A percentile compares a stretch with the other conserved stretches of the same genome.
These are phyloP conservation scores for Penicillium sp. DNA, from an alignment of 2,329 filamentous ascomycete species.

Conservation along the genomic window DNA sequence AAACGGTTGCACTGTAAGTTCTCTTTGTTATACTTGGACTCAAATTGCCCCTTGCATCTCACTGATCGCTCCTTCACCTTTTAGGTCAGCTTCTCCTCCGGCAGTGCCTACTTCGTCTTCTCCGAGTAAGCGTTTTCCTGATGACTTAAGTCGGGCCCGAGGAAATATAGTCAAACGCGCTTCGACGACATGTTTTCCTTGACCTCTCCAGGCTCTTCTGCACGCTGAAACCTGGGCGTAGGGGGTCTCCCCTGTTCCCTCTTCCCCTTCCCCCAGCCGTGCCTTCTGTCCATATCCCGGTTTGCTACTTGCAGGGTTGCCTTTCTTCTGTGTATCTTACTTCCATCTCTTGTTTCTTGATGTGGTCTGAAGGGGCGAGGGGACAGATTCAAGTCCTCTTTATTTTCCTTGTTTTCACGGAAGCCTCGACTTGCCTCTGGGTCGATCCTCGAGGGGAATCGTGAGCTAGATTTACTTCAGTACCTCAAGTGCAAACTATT, in stretches of 20 bases:
- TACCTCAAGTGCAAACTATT: conserved; percentile 13
- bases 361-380: conserved; percentile 26
- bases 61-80: conserved; percentile 11
- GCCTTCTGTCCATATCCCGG: conserved; percentile 30
- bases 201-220: too few relatives aligned
- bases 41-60: conserved; percentile 3
- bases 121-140: conserved; percentile 24
- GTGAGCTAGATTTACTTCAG: conserved; percentile 8
- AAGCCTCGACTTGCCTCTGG: background rate
- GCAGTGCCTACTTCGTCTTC: conserved; percentile 51
- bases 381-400: conserved; percentile 27
- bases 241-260: background rate
- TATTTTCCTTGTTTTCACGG: conserved; percentile 22
- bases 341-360: conserved; percentile 27
- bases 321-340: conserved; percentile 40
- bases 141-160: conserved; percentile 6
- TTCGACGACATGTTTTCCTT: conserved; percentile 11
- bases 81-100: conserved; percentile 51
- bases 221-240: background rate
- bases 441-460: background rate
- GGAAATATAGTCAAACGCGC: conserved; percentile 12
- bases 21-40: background rate
- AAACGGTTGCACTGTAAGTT: conserved; percentile 78
- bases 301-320: conserved; percentile 29
- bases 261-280: conserved; percentile 5